Percentiles rank a stretch among this genome's conserved stretches.
phyloP scores from a whole-genome alignment of 2,329 filamentous ascomycete genomes.

The Pseudogymnoascus sp. region DNA sequence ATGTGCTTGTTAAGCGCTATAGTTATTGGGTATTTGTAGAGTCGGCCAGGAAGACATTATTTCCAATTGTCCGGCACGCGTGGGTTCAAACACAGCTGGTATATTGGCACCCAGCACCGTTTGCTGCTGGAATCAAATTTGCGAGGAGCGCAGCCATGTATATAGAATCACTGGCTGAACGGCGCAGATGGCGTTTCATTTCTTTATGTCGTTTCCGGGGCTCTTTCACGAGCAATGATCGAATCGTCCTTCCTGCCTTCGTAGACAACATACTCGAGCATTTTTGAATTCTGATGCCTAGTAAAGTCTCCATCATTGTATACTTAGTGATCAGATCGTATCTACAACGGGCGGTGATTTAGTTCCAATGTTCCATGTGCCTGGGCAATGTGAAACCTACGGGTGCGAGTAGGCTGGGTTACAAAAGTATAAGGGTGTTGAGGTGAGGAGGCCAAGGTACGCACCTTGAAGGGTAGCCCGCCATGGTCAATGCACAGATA shows the following conservation, averaged over 20 bases:
- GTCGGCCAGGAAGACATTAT: not conserved
- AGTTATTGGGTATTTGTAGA: conserved; percentile 8
- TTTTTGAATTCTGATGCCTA: not conserved
- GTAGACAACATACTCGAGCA: not conserved
- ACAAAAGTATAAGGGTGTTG: not conserved
- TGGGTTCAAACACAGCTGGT: conserved; percentile 10
- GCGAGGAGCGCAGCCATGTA: conserved; percentile 4
- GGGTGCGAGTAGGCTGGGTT: not conserved
- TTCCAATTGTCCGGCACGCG: not conserved
- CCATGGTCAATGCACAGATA: conserved; percentile 4
- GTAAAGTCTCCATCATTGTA: not conserved
- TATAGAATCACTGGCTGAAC: conserved; percentile 7
- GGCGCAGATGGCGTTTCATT: conserved; percentile 5
- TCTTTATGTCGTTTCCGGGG: not conserved
- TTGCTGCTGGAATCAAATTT: conserved; percentile 7
- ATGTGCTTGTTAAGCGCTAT: conserved; percentile 67
- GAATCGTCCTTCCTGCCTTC: not conserved
- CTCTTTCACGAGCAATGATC: not conserved
- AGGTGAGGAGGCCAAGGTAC: not conserved
- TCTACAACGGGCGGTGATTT: not conserved
- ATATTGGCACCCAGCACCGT: conserved; percentile 9
- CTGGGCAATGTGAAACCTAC: not conserved
- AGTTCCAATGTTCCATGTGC: not conserved
- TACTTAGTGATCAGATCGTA: not conserved
- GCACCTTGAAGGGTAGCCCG: conserved; percentile 2